phyloP scores from a whole-genome alignment of 192 early-diverging fungal species.

The Gaertneriomyces semiglobifer region DNA sequence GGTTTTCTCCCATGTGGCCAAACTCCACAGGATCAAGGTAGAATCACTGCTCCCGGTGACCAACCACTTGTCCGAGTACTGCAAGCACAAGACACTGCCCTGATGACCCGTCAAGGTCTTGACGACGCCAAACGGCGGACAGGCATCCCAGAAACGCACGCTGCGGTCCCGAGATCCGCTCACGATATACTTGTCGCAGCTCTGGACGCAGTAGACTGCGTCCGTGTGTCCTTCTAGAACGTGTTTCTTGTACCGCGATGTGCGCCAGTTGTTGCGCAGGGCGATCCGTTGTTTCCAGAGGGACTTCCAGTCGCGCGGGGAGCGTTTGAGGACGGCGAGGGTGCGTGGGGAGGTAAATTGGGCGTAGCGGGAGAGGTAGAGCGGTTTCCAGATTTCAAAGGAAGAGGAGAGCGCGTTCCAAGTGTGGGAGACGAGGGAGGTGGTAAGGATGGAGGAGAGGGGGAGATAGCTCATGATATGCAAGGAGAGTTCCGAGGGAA shows the following conservation, averaged over 20 bases:
- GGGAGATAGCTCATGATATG: slow-evolving; percentile 33
- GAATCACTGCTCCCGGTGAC: slow-evolving; percentile 52
- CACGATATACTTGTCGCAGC: slow-evolving; percentile 38
- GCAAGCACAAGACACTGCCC: slow-evolving; percentile 55
- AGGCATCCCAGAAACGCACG: slow-evolving; percentile 46
- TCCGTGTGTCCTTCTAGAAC: slow-evolving; percentile 47
- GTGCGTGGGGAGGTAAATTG: background rate
- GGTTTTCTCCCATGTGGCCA: slow-evolving; percentile 45
- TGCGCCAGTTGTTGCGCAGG: slow-evolving; percentile 46
- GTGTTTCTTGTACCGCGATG: slow-evolving; percentile 1
- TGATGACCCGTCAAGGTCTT: slow-evolving; percentile 39
- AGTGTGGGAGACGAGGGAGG: slow-evolving; percentile 29
- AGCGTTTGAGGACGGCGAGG: background rate
- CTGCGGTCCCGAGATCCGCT: slow-evolving; percentile 49
- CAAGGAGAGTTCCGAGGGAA: slow-evolving; percentile 45
- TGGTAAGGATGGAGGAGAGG: too few species aligned
- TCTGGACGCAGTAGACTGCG: slow-evolving; percentile 59
- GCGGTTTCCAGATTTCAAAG: slow-evolving; percentile 40
- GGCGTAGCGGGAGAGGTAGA: slow-evolving; percentile 33
- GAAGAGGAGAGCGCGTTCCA: slow-evolving; percentile 41
- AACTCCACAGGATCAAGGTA: slow-evolving; percentile 56
- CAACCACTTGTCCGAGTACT: slow-evolving; percentile 47
- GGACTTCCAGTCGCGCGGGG: slow-evolving; percentile 32
- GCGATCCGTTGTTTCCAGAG: slow-evolving; percentile 36
- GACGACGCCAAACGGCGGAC: background rate